Evolutionary conservation across 2,329 filamentous ascomycete genomes (phyloP), one percentile per base, ranked within the genome.

Genomic region (Trichoderma sp.): DNA sequence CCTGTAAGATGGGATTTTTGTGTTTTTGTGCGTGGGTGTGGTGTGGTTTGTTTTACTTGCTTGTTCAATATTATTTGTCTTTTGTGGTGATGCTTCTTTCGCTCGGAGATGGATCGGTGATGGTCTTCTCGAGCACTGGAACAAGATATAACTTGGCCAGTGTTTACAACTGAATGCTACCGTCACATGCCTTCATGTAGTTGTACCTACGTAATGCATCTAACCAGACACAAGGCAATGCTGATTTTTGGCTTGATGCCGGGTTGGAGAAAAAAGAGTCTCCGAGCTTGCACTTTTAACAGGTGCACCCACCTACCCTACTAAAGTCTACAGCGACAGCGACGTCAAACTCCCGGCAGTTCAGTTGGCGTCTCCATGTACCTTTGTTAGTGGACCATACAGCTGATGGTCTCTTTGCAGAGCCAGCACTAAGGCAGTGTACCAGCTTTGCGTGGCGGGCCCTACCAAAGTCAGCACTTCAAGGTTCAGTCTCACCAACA

Each of bases 51-150:
- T 26, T 53, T 53, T 24, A 21, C 7, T 11, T 53, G 24, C 26
- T 26, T 47, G 18, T 30, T 28, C 36, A 34, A 12, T 43, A 21
- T 21, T 51, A 5, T 51, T 51, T 51, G n/a, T 11, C 3, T 21
- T 21, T 21, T 21, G 9, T 51, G 39, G 15, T 43, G 51, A 39
- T 32, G 53, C 26, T 2, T 30, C 18, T 21, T 21, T 30, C 7
- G 36, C 21, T 51, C 66, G 56, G 66, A 24, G 56, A 69, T 69
- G 51, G 56, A 51, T 61, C 36, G 68, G 68, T 39, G 60, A 47
- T 34, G 57, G 9, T n/a, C 47, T 28, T 64, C n/a, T 39, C 47
- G 8, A 43, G 4, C 39, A 14, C 34, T 65, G 32, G 56, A 24
- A 43, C 15, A 8, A 53, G 21, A n/a, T 26, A 7, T 36, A 39